phyloP scores from a whole-genome alignment of 106 monocot species.

The Amphibolis antarctica region DNA sequence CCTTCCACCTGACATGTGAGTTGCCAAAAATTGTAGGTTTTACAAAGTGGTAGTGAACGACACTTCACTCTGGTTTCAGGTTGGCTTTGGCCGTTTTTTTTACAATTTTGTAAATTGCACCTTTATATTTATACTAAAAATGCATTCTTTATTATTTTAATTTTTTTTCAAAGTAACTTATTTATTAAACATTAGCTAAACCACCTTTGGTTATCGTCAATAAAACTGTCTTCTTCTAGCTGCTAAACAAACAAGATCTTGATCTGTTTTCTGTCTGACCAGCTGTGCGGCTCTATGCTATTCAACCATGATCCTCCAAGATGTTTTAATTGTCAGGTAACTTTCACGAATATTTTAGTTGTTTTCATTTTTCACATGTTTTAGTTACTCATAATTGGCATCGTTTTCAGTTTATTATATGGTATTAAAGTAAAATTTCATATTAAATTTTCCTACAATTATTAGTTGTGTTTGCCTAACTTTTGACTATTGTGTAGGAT shows the following conservation, averaged over 20 bases:
- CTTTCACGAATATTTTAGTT: background rate
- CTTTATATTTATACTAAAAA: too few relatives aligned
- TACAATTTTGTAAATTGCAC: background rate
- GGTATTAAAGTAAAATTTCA: background rate
- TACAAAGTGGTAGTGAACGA: conserved; percentile 69
- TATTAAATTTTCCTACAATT: background rate
- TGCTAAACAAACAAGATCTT: background rate
- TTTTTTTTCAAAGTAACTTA: background rate
- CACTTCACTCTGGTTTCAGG: conserved; percentile 92
- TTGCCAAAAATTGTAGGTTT: conserved; percentile 34
- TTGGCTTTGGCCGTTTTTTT: conserved; percentile 41
- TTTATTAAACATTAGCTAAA: background rate
- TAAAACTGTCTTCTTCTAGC: background rate
- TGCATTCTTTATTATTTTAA: too few relatives aligned
- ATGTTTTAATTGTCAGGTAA: conserved; percentile 83
- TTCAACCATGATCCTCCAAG: conserved; percentile 87
- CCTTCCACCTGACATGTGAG: background rate
- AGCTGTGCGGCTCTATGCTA: conserved; percentile 86
- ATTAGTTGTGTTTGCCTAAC: background rate
- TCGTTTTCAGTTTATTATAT: conserved; percentile 1
- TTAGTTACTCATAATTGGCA: background rate
- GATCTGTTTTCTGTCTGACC: conserved; percentile 31
- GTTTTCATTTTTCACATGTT: background rate
- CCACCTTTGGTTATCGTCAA: background rate
- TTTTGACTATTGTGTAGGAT: conserved; percentile 30